Evolutionary conservation across 208 protist genomes (phyloP), one percentile per base, ranked within the genome.

Genomic region (Angomonas ambiguus): DNA sequence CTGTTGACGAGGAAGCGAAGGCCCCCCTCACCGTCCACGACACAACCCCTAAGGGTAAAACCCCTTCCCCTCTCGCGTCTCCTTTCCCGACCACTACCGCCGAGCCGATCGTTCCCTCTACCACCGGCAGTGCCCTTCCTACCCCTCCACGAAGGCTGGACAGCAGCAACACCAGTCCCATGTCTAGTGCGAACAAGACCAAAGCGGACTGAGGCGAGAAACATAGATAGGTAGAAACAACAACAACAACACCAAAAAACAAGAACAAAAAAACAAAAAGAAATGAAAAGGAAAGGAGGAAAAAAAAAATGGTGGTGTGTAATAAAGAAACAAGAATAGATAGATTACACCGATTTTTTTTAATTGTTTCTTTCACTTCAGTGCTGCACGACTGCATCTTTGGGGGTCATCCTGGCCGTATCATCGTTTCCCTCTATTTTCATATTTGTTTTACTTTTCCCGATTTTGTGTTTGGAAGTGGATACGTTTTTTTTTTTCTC

Each of bases 241-340:
- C 38, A 18, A 11, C 18, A 48, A n/a, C n/a, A n/a, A 56, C 25
- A 28, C 16, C 5, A 11, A 56, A 16, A 24, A 56, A 56, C 18
- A 56, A 56, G 6, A 8, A 56, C 5, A 56, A 56, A 28, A 56
- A 56, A 24, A 56, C 6, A 24, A 56, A 56, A 28, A 56, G 16
- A 16, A 22, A 56, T 28, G 25, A 27, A 56, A 56, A 56, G 22
- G 22, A 56, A 16, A 56, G 25, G 8, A 56, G 25, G 8, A 56
- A 56, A 56, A 56, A 56, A 28, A 5, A 56, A 16, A 8, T 28
- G n/a, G 22, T 22, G 11, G 16, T 20, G 13, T 48, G 13, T 18
- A 48, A 48, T 18, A 48, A 48, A 48, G 13, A 48, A 48, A 48
- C 11, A 48, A 48, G 18, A 48, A 48, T 48, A 11, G 18, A 48